Conservation (phyloP, 352 stramenopile species). For the Pythium periplocum region DNA sequence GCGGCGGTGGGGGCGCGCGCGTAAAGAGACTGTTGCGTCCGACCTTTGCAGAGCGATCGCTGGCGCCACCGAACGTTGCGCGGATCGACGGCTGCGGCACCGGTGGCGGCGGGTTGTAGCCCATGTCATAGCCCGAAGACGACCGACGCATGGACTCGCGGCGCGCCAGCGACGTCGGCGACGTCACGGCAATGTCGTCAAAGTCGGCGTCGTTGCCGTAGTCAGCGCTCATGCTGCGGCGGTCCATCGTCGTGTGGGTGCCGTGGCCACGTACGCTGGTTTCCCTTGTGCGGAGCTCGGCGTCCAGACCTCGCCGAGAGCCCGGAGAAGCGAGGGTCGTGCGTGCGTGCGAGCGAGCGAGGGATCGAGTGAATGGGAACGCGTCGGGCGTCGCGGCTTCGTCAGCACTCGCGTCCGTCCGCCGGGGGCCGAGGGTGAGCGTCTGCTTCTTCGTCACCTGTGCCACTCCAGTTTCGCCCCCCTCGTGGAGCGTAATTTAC, state of each 20-base stretch:
- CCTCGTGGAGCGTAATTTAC: no score
- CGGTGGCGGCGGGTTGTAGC: conserved; percentile 25
- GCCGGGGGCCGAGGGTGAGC: no score
- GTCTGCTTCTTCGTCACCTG: no score
- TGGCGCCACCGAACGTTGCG: background rate
- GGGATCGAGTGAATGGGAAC: no score
- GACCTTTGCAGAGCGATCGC: conserved; percentile 1
- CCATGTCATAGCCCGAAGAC: conserved; percentile 47
- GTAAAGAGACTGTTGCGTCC: conserved; percentile 49
- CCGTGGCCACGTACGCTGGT: no score
- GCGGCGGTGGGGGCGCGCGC: conserved; percentile 54
- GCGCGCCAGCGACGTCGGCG: conserved; percentile 68
- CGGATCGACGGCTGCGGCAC: conserved; percentile 3
- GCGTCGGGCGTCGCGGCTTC: no score
- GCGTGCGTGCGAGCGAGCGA: no score
- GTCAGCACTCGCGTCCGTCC: no score
- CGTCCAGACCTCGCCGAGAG: no score
- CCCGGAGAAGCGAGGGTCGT: no score
- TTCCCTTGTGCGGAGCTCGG: no score
- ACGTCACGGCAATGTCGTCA: conserved; percentile 79
- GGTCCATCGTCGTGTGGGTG: background rate
- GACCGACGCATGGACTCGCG: conserved; percentile 76
- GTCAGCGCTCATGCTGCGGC: background rate
- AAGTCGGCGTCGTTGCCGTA: conserved; percentile 15
- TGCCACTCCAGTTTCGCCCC: no score